Percentiles rank a stretch among this genome's conserved stretches.
phyloP scores from a whole-genome alignment of 345 rosid species.

The Melaleuca quinquenervia region DNA sequence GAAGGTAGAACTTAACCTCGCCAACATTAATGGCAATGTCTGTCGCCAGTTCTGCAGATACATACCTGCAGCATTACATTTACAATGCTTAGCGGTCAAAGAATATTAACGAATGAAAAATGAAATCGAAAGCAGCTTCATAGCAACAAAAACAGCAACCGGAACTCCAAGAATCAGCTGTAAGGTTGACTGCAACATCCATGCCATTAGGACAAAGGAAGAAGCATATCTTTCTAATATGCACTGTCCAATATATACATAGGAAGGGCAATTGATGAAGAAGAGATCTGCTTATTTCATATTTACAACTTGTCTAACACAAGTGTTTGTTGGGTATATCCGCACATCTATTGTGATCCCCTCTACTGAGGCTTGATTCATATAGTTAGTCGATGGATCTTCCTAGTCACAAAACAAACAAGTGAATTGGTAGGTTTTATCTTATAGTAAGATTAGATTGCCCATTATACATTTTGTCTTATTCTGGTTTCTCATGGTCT shows the following conservation, averaged over 20 bases:
- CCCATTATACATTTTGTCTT: neutral
- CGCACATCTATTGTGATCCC: neutral
- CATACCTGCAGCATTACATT: slow-evolving; percentile 38
- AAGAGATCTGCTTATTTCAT: neutral
- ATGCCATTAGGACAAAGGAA: neutral
- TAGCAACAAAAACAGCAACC: neutral
- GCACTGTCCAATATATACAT: neutral
- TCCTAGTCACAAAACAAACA: neutral
- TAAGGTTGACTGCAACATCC: neutral
- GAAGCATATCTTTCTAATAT: neutral
- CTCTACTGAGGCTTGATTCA: neutral
- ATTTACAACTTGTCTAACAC: neutral
- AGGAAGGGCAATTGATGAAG: neutral
- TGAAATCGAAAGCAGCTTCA: neutral
- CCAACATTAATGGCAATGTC: slow-evolving; percentile 62
- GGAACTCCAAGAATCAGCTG: neutral
- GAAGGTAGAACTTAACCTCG: slow-evolving; percentile 75
- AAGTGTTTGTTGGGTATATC: neutral
- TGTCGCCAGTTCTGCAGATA: slow-evolving; percentile 59
- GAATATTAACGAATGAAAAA: neutral
- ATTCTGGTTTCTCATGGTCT: neutral
- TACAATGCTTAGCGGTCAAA: slow-evolving; percentile 4
- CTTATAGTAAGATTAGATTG: neutral
- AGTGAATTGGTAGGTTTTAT: neutral
- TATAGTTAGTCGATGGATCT: neutral